phyloP scores from a whole-genome alignment of 495 filamentous ascomycete species.

The Gamarada debralockiae region DNA sequence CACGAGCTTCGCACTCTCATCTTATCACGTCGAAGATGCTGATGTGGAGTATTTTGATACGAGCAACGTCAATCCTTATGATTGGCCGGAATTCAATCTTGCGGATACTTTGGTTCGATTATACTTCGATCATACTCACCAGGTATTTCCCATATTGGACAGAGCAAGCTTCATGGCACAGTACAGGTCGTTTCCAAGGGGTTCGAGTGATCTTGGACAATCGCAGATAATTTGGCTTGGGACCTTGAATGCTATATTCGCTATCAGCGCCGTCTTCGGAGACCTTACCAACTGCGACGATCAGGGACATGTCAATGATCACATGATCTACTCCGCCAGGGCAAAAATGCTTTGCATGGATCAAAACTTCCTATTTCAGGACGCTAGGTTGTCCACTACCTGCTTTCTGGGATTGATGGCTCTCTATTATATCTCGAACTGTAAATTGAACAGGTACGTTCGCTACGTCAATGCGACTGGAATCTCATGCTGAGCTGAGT shows the following conservation, averaged over 20 bases:
- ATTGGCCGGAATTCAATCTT: slow-evolving; percentile 43
- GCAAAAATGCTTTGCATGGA: slow-evolving; percentile 51
- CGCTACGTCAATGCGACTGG: slow-evolving; percentile 8
- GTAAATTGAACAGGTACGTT: slow-evolving; percentile 56
- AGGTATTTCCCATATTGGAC: slow-evolving; percentile 56
- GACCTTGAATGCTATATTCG: slow-evolving; percentile 61
- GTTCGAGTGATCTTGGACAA: slow-evolving; percentile 27
- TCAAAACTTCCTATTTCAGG: slow-evolving; percentile 45
- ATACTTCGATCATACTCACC: slow-evolving; percentile 57
- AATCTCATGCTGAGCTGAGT: slow-evolving; percentile 3
- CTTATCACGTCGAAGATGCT: slow-evolving; percentile 54
- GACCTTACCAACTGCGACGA: slow-evolving; percentile 35
- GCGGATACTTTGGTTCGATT: slow-evolving; percentile 53
- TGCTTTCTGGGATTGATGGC: slow-evolving; percentile 54
- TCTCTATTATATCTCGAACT: slow-evolving; percentile 55
- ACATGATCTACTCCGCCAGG: slow-evolving; percentile 51
- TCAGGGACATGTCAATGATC: slow-evolving; percentile 40
- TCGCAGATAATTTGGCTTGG: slow-evolving; percentile 43
- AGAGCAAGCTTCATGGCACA: slow-evolving; percentile 49
- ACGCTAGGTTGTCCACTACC: slow-evolving; percentile 53
- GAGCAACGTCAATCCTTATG: slow-evolving; percentile 42
- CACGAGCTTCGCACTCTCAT: slow-evolving; percentile 9
- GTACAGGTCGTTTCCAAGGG: slow-evolving; percentile 32
- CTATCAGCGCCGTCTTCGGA: slow-evolving; percentile 50
- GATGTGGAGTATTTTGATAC: slow-evolving; percentile 38